These are phyloP conservation scores for Geranium incanum DNA, from an alignment of 441 rosid genomes.

Conservation along the genomic window DNA sequence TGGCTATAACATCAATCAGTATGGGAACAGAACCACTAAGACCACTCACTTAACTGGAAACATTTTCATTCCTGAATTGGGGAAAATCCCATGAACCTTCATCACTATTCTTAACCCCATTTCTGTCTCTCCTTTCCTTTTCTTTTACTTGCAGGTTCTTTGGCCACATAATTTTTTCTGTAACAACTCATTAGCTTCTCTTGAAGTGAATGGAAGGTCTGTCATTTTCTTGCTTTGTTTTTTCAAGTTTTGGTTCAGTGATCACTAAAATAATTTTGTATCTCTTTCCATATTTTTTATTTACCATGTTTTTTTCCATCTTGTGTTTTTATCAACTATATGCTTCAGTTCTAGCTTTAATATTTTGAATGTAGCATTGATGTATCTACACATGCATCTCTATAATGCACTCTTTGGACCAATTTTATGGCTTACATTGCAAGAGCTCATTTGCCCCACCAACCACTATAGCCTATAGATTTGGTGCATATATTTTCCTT, in stretches of 20 bases:
- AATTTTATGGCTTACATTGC: background rate
- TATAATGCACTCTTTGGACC: background rate
- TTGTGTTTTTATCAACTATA: background rate
- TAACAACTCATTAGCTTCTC: conserved; percentile 14
- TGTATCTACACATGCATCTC: no score
- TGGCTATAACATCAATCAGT: conserved; percentile 23
- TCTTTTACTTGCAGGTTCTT: conserved; percentile 11
- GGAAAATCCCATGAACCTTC: conserved; percentile 23
- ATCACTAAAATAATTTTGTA: background rate
- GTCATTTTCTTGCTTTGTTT: conserved; percentile 22
- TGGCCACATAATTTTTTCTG: background rate
- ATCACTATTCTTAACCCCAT: conserved; percentile 13
- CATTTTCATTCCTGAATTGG: conserved; percentile 21
- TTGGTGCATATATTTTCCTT: background rate
- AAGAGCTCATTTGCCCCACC: background rate
- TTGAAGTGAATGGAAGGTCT: conserved; percentile 34
- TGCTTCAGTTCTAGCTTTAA: background rate
- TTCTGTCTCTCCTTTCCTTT: conserved; percentile 16
- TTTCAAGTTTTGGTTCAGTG: background rate
- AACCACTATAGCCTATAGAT: background rate
- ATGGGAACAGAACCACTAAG: conserved; percentile 9
- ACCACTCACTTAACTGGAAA: conserved; percentile 19
- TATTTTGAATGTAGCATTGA: no score
- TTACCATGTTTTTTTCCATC: background rate
- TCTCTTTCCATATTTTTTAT: background rate